Evolutionary conservation across 305 asterid species (phyloP).

Genomic region (Solanum chacoense): DNA sequence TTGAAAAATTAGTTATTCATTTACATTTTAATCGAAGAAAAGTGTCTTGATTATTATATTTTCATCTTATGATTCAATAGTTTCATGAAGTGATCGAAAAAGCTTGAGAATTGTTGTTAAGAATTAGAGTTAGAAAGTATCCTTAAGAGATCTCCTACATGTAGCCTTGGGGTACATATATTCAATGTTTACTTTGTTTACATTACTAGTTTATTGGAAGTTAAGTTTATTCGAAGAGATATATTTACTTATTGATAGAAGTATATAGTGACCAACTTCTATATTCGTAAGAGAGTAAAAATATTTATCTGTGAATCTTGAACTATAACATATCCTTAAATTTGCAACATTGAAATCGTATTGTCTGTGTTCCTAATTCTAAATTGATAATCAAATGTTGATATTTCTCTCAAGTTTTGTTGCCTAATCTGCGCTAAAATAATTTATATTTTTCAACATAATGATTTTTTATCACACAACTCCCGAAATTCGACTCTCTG

Average conservation of each 20-base stretch:
- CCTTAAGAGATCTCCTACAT: background rate
- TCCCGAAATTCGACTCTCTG: too few species aligned
- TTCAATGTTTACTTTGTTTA: background rate
- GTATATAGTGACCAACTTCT: background rate
- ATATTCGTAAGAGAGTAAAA: background rate
- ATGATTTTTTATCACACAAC: too few species aligned
- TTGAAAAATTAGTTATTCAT: too few species aligned
- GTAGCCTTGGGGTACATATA: background rate
- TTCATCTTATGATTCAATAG: background rate
- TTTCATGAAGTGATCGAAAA: too few species aligned
- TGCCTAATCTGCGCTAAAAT: too few species aligned
- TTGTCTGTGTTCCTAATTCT: background rate
- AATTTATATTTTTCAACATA: too few species aligned
- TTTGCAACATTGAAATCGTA: background rate
- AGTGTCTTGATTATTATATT: too few species aligned
- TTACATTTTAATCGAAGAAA: background rate
- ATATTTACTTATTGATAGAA: background rate
- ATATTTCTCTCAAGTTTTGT: too few species aligned
- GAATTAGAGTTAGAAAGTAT: background rate
- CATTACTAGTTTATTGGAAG: background rate
- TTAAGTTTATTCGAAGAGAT: too few species aligned
- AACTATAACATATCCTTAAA: background rate
- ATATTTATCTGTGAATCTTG: background rate
- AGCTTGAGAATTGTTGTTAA: background rate
- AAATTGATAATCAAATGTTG: background rate